phyloP scores from a whole-genome alignment of 192 early-diverging fungal species.

The Mortierella antarctica region DNA sequence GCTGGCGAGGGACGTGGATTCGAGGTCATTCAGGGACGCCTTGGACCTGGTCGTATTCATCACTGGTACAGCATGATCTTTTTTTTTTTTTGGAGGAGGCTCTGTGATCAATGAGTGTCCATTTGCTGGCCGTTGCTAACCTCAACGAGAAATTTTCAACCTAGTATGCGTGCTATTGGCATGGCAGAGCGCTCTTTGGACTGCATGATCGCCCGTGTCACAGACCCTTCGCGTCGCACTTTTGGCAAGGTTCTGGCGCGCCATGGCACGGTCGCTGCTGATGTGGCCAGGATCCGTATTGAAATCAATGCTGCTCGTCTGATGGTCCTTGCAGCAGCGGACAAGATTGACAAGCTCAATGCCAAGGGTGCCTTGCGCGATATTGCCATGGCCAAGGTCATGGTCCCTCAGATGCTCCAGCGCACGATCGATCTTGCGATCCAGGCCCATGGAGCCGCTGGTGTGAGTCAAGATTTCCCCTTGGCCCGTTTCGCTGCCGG shows the following conservation, averaged over 20 bases:
- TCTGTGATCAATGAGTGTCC: too few relatives aligned
- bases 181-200: constrained; percentile 93
- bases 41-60: constrained; percentile 97
- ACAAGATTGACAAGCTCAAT: constrained; percentile 87
- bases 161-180: constrained; percentile 91
- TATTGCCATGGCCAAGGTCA: constrained; percentile 97
- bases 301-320: constrained; percentile 93
- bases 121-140: too few relatives aligned
- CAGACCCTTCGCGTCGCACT: constrained; percentile 79
- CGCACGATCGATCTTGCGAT: constrained; percentile 91
- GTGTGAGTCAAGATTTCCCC: constrained; percentile 87
- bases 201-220: constrained; percentile 84
- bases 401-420: constrained; percentile 83
- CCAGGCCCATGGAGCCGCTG: constrained; percentile 94
- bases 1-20: constrained; percentile 98
- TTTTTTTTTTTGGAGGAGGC: too few relatives aligned
- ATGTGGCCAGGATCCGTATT: constrained; percentile 89
- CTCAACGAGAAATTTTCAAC: too few relatives aligned
- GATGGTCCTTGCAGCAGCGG: constrained; percentile 93
- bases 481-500: constrained; percentile 86
- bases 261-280: constrained; percentile 84
- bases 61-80: constrained; percentile 70
- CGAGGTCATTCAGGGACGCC: constrained; percentile 96
- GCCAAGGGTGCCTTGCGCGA: constrained; percentile 92
- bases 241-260: constrained; percentile 89